phyloP scores from a whole-genome alignment of 306 rosid species.

The Malus sieversii region DNA sequence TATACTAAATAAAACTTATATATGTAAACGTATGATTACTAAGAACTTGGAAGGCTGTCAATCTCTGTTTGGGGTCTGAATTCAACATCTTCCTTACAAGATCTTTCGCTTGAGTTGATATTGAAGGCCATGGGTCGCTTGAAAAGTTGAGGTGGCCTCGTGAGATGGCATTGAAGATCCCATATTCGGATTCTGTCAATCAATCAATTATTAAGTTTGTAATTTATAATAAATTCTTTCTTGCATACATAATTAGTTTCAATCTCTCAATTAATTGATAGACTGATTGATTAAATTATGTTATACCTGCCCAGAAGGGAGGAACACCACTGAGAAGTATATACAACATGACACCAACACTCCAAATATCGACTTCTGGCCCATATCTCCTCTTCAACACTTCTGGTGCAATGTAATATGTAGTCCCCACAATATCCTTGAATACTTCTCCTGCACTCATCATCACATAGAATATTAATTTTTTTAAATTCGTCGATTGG shows the following conservation, averaged over 20 bases:
- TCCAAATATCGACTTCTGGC: conserved; percentile 96
- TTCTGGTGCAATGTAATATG: conserved; percentile 96
- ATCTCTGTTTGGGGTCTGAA: conserved; percentile 76
- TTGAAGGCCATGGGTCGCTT: conserved; percentile 91
- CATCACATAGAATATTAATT: background rate
- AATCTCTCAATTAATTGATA: background rate
- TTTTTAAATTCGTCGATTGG: background rate
- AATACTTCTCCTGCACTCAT: conserved; percentile 60
- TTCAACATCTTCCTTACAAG: conserved; percentile 89
- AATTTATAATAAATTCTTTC: background rate
- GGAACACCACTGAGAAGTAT: conserved; percentile 89
- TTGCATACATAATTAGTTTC: background rate
- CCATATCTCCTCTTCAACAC: conserved; percentile 88
- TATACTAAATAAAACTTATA: background rate
- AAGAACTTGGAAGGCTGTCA: conserved; percentile 79
- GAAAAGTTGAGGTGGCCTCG: conserved; percentile 71
- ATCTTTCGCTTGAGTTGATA: conserved; percentile 83
- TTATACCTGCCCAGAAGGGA: conserved; percentile 91
- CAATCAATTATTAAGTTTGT: background rate
- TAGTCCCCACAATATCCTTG: conserved; percentile 87
- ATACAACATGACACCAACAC: conserved; percentile 89
- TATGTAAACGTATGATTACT: conserved; percentile 24
- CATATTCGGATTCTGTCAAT: conserved; percentile 77
- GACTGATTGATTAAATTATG: background rate
- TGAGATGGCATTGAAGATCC: conserved; percentile 83